Conservation (phyloP, 108 stramenopile genomes). For the Epipyxis sp. region DNA sequence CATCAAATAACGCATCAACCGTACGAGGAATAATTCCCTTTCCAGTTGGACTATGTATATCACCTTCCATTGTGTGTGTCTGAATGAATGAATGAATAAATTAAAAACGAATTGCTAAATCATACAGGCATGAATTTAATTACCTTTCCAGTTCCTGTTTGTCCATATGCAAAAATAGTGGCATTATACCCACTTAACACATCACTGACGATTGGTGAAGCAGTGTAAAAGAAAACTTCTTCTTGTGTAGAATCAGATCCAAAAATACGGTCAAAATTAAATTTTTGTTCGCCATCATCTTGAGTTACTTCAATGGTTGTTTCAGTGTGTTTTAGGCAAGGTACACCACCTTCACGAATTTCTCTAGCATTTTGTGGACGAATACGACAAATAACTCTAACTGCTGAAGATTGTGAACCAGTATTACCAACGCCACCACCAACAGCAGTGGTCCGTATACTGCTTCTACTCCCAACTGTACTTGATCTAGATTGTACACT, state of each 20-base stretch:
- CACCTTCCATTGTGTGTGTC: constrained; percentile 49
- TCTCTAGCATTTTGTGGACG: constrained; percentile 1
- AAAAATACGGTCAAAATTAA: constrained; percentile 53
- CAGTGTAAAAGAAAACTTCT: constrained; percentile 54
- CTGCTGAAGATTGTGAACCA: no score
- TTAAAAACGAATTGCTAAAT: not conserved
- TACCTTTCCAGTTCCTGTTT: constrained; percentile 33
- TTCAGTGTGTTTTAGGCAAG: constrained; percentile 9
- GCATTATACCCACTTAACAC: constrained; percentile 54
- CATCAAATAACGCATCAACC: constrained; percentile 39
- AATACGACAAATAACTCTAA: constrained; percentile 7
- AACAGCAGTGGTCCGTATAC: no score
- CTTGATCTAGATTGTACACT: no score
- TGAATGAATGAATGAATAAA: not conserved
- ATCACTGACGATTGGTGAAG: constrained; percentile 37
- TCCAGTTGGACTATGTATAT: constrained; percentile 15
- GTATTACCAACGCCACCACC: no score
- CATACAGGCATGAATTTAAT: not conserved
- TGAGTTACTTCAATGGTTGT: not conserved
- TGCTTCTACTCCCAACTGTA: no score
- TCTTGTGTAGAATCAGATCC: constrained; percentile 55
- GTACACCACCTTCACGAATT: not conserved
- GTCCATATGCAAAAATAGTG: constrained; percentile 54
- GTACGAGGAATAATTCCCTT: constrained; percentile 48
- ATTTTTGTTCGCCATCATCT: constrained; percentile 21